Base-by-base conservation (phyloP, 176 grass and related monocot species). In the Aegilops speltoides region DNA sequence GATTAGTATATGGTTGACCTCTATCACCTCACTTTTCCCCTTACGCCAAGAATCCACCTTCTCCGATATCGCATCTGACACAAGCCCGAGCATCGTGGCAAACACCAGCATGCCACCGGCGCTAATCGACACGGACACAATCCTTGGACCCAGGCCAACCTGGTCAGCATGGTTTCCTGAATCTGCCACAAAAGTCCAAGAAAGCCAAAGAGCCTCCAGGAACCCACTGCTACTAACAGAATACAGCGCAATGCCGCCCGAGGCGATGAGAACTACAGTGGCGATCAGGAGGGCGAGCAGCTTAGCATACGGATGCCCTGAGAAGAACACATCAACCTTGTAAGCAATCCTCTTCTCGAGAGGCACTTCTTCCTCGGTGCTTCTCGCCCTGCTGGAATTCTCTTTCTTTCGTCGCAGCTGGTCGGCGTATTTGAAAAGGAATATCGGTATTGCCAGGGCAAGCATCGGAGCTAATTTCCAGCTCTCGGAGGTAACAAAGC, bases 41-140 rank as follows among this genome's bases (percentile, higher is more conserved):
- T 96, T 98, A 45, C 96, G 94, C 93, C 96, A 98, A 77, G 96
- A 98, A 93, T 98, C 96, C 8, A 98, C 96, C 87, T 98, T 98
- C 72, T 98, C 93, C 63, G 96, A 98, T 88, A 98, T 98, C 28
- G 96, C 96, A 92, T 98, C 96, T 50, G 96, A 98, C 82, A 98
- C 96, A 64, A 98, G 93, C n/a, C 96, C 93, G 24, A 98, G 88
- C 96, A 98, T 98, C 12, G 90, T 98, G 2, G 96, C 96, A 89
- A 96, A 98, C 86, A 98, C 93, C 84, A 98, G 84, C 96, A 98
- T 98, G 26, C 96, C 96, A 26, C 96, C 96, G 13, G 93, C 89
- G 81, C 90, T 98, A 85, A 98, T 94, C 3, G 90, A 95, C 60
- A 98, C 91, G 0, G 96, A 98, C 54, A 98, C 96, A 38, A 98